Conservation (phyloP, 495 filamentous ascomycete species). For the Aspergillus leporis region DNA sequence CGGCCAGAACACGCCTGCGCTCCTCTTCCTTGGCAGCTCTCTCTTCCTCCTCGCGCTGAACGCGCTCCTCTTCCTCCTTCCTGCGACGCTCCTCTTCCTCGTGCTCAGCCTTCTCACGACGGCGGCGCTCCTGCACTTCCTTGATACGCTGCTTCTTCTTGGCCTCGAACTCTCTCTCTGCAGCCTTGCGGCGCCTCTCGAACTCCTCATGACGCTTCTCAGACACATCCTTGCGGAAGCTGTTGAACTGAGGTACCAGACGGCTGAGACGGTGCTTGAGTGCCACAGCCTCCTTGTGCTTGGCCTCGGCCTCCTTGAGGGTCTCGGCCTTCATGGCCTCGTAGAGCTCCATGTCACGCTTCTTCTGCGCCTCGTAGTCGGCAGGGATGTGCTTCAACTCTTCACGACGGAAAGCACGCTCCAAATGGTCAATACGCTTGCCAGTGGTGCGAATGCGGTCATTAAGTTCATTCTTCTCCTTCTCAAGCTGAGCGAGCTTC, state of each 20-base stretch:
- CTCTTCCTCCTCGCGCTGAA: constrained; percentile 78
- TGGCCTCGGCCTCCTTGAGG: constrained; percentile 74
- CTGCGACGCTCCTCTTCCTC: constrained; percentile 75
- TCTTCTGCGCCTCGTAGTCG: constrained; percentile 83
- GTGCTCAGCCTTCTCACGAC: constrained; percentile 73
- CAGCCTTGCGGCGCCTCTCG: constrained; percentile 85
- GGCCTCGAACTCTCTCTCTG: constrained; percentile 84
- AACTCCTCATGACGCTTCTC: constrained; percentile 92
- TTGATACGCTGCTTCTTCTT: constrained; percentile 84
- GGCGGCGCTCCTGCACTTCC: constrained; percentile 73
- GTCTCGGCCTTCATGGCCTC: constrained; percentile 74
- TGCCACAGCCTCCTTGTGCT: constrained; percentile 86
- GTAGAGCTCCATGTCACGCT: constrained; percentile 77
- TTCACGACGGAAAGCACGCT: constrained; percentile 93
- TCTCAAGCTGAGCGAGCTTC: constrained; percentile 92
- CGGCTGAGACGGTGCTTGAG: constrained; percentile 88
- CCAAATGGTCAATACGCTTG: constrained; percentile 96
- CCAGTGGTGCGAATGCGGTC: constrained; percentile 88
- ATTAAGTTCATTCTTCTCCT: constrained; percentile 91
- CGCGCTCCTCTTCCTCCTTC: constrained; percentile 83
- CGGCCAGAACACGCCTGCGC: constrained; percentile 58
- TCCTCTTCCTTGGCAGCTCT: constrained; percentile 72
- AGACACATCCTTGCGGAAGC: constrained; percentile 74
- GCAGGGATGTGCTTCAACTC: constrained; percentile 87
- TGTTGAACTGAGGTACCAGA: constrained; percentile 77